A percentile compares a stretch with the other conserved stretches of the same genome.
These are phyloP conservation scores for Sugiyamaella novakii DNA, from an alignment of 1,139 yeast species.

Conservation along the genomic window DNA sequence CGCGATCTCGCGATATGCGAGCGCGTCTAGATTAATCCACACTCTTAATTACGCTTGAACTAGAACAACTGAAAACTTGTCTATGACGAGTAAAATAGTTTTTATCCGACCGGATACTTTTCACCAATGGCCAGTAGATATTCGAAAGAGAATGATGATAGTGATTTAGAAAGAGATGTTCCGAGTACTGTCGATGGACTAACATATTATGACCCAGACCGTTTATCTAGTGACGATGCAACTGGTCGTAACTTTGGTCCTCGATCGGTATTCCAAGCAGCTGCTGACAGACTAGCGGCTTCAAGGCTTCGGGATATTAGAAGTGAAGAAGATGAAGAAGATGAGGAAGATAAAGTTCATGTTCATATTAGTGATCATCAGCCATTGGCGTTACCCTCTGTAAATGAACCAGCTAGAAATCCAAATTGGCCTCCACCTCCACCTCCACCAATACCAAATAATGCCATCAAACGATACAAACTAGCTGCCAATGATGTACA, in stretches of 20 bases:
- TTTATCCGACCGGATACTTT: neutral
- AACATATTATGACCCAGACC: constrained; percentile 26
- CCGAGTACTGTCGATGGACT: constrained; percentile 19
- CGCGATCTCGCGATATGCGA: too few species aligned
- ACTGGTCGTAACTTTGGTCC: constrained; percentile 2
- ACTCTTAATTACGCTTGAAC: too few species aligned
- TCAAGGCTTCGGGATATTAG: neutral
- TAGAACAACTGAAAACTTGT: too few species aligned
- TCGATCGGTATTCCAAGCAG: constrained; percentile 10
- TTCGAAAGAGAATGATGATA: constrained; percentile 8
- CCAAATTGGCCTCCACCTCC: constrained; percentile 1
- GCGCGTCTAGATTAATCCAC: too few species aligned
- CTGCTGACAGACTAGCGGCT: constrained; percentile 12
- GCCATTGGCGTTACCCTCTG: neutral
- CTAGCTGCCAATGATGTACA: constrained; percentile 26
- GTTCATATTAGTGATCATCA: too few species aligned
- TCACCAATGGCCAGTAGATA: constrained; percentile 3
- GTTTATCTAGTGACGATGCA: constrained; percentile 19
- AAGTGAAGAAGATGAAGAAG: constrained; percentile 15
- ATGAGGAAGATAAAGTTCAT: neutral
- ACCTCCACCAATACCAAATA: constrained; percentile 1
- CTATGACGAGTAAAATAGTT: too few species aligned
- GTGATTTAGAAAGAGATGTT: constrained; percentile 1
- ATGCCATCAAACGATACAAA: constrained; percentile 4
- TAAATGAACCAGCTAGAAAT: neutral